Evolutionary conservation across 371 early-diverging fungal genomes (phyloP).

Genomic region (Syncephalastrum sp.): DNA sequence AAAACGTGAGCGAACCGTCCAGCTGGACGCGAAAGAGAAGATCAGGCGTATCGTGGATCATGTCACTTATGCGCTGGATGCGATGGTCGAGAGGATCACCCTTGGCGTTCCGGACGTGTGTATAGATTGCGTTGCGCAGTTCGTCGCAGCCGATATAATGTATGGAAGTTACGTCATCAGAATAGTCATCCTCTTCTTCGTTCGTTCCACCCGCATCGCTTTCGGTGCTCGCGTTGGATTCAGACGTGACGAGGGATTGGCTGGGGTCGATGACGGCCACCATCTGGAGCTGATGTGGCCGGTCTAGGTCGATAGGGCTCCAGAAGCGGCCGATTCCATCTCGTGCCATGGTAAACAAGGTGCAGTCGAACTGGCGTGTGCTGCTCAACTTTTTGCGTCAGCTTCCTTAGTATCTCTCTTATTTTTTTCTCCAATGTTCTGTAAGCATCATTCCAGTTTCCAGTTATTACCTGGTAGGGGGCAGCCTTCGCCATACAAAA

Average conservation of each 20-base stretch:
- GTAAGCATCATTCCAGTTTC: constrained; percentile 6
- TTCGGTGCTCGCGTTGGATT: constrained; percentile 12
- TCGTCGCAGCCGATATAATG: constrained; percentile 71
- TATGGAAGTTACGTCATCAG: constrained; percentile 45
- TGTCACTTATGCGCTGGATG: constrained; percentile 51
- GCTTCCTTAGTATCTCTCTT: neutral
- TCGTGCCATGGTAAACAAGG: constrained; percentile 69
- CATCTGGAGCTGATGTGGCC: constrained; percentile 59
- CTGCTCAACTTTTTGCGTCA: too few species aligned
- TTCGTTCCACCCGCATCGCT: neutral
- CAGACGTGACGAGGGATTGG: constrained; percentile 64
- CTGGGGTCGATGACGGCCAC: constrained; percentile 71
- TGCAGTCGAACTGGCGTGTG: constrained; percentile 27
- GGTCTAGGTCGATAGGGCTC: constrained; percentile 53
- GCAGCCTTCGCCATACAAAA: constrained; percentile 67
- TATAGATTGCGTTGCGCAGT: constrained; percentile 45
- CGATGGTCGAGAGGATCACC: constrained; percentile 34
- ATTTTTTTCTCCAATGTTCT: too few species aligned
- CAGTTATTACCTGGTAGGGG: constrained; percentile 25
- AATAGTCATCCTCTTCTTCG: constrained; percentile 16
- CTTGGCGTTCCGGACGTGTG: constrained; percentile 30
- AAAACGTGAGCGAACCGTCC: constrained; percentile 74
- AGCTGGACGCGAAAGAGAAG: constrained; percentile 68
- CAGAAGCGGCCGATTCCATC: constrained; percentile 81
- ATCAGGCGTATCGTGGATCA: constrained; percentile 76